Base-by-base conservation (phyloP, 2,329 filamentous ascomycete species). In the Aspergillus floridensis region DNA sequence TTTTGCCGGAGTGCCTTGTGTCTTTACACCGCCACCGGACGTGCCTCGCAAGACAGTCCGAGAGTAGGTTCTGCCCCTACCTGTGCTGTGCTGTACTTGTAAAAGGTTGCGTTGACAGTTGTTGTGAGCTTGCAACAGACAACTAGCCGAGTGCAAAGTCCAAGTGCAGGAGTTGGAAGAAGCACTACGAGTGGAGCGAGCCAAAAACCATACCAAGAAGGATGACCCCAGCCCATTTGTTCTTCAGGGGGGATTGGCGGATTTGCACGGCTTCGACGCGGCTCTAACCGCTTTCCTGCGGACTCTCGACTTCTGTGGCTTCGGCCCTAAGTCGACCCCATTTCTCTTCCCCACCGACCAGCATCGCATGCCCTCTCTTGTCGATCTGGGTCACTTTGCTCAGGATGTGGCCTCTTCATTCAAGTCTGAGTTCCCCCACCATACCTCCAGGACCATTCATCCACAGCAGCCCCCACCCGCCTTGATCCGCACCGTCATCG, bases 1-100 rank as follows among this genome's bases (percentile, higher is more conserved):
- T 49, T 50, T 68, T 31, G 68, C 65, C 8, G 61, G 61, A 0
- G 47, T 67, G 0, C 53, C 61, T 10, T 71, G 69, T 58, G 59
- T 59, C 6, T 70, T 71, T 24, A 66, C 65, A 6, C 59, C 50
- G 10, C 52, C 31, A 19, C 35, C 57, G 31, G 21, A 19, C 19
- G 60, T 60, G 21, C 58, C 60, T 11, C 63, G 66, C 26, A 68
- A 66, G 57, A 63, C 59, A 8, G 52, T 66, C 12, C 58, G 65
- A 32, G 58, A 69, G 69, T 71, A 62, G 60, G 69, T 22, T 35
- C 16, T 41, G 2, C 5, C 22, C 16, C 6, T 11, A 4, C 19
- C 21, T 12, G 10, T 1, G 1, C 21, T 19, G 26, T 35, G 24
- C 31, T 10, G 19, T 8, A 8, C 26, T 26, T 7, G 7, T 7